Base-by-base conservation (phyloP, 2,329 filamentous ascomycete species). In the Venturia pyrina region DNA sequence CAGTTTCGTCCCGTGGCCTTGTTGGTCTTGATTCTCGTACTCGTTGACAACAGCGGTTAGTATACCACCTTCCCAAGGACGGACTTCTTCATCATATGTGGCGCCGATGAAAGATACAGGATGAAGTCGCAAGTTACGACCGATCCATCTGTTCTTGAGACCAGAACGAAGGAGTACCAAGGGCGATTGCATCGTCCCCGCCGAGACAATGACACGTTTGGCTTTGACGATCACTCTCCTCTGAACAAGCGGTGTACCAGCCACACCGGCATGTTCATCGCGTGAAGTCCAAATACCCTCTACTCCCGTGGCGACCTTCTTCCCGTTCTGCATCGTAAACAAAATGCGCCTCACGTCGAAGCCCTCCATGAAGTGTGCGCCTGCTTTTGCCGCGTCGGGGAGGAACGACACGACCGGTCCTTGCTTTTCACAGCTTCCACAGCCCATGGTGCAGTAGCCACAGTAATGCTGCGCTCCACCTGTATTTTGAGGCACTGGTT, bases 281-380 rank as follows among this genome's bases (percentile, higher is more conserved):
- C 90, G 83, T 0, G 89, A 88, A 3, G 82, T 85, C 93, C 91
- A 96, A 7, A 79, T 80, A 1, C 92, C 93, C 66, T 85, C 78
- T 1, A 96, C 82, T 0, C 93, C 93, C 0, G 82, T 83, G 0
- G 90, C 90, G 4, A 81, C 82, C 69, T 82, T 81, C 46, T 81
- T 78, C 1, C 78, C 84, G 8, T 77, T 78, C 6, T 72, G 73
- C 3, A 82, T 79, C 28, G 87, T 84, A 73, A 96, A 96, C 0
- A 89, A 69, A 19, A 97, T 80, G 67, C 83, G 83, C 15, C 90
- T 84, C 0, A 87, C 89, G 24, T 86, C 77, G 71, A 95, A 91
- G 0, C 92, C 92, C 78, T 97, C 91, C 66, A 96, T 84, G 73
- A 96, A 96, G 69, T 83, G 80, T 0, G 92, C 90, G 0, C 92